Evolutionary conservation across 1,284 basidiomycete species (phyloP), one percentile per base, ranked within the genome.

Genomic region (Fomitopsis betulina): DNA sequence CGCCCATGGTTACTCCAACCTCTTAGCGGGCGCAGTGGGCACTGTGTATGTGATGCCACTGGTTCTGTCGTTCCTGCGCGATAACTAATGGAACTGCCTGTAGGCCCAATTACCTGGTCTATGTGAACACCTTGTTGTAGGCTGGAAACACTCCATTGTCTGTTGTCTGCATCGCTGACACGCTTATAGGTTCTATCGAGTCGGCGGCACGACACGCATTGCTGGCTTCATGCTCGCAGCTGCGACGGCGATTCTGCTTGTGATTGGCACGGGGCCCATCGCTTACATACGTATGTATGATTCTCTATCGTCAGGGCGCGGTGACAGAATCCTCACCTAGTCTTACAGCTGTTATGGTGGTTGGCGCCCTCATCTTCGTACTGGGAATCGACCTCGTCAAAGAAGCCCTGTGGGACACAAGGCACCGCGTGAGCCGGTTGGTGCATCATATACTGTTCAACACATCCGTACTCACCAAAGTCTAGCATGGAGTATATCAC

Each of bases 341-440:
- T 13, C 58, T 58, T 56, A 6, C 63, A 94, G 92, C 93, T 58
- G 86, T 96, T 42, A 88, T 93, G 83, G 87, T 95, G 4, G 93
- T 96, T 17, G 91, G 91, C 0, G 90, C 96, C 1, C 80, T 99
- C 59, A 98, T 99, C 67, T 96, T 95, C 65, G 94, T 98, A 10
- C 83, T 99, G 25, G 96, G 96, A 0, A 85, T 98, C 60, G 96
- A 99, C 66, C 83, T 99, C 32, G 86, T 93, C 33, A 96, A 96
- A 68, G 96, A 97, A 69, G 95, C 96, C 0, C 73, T 98, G 4
- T 98, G 95, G 94, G 96, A 99, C 74, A 97, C 96, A 3, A 79
- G 93, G 49, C 84, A 94, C 70, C 86, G 95, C 19, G 94, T 95
- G 19, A 94, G 85, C 78, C 77, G 80, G 79, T 88, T 78, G 77